A percentile compares a stretch with the other conserved stretches of the same genome.
phyloP scores from a whole-genome alignment of 805 yeast species.

The Candida ficus region DNA sequence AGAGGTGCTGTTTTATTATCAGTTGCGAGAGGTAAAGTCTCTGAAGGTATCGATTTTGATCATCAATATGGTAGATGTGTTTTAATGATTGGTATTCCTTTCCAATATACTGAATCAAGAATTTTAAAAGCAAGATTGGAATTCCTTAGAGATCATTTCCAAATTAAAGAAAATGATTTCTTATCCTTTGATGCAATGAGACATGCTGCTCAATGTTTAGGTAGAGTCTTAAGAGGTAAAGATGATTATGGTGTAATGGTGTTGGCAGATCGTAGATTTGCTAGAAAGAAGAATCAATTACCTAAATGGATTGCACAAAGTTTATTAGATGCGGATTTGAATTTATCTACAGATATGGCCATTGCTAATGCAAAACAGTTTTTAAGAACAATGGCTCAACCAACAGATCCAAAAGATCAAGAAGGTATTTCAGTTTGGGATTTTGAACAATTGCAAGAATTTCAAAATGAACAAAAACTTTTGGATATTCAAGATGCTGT shows the following conservation, averaged over 20 bases:
- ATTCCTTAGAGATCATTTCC: constrained; percentile 87
- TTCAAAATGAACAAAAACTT: constrained; percentile 47
- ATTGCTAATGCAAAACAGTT: constrained; percentile 91
- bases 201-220: constrained; percentile 98
- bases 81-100: constrained; percentile 97
- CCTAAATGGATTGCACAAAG: constrained; percentile 99
- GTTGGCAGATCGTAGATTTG: constrained; percentile 88
- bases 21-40: constrained; percentile 98
- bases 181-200: constrained; percentile 98
- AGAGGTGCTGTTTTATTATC: constrained; percentile 94
- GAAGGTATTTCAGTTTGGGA: constrained; percentile 96
- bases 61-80: constrained; percentile 98
- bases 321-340: constrained; percentile 83
- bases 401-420: constrained; percentile 80
- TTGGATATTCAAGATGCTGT: constrained; percentile 17
- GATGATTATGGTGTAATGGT: constrained; percentile 99
- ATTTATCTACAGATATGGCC: constrained; percentile 96
- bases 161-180: constrained; percentile 90
- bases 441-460: constrained; percentile 53
- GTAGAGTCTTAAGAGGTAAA: constrained; percentile 95
- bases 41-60: constrained; percentile 98
- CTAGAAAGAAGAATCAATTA: constrained; percentile 76
- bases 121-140: constrained; percentile 93
- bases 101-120: constrained; percentile 97
- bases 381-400: constrained; percentile 90